Conservation (phyloP, 805 yeast species). For the Priceomyces carsonii region DNA sequence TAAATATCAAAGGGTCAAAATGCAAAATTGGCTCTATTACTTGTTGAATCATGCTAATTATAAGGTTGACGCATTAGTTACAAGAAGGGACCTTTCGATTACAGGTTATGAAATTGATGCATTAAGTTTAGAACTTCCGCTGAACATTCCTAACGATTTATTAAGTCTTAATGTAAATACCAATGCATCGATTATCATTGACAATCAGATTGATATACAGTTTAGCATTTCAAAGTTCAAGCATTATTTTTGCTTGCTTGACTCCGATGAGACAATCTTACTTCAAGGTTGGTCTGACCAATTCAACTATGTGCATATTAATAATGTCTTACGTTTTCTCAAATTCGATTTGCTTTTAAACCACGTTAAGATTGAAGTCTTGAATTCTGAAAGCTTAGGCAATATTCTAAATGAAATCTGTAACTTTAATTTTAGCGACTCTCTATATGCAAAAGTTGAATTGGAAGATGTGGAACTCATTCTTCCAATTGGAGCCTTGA, state of each 20-base stretch:
- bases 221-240: slow-evolving; percentile 8
- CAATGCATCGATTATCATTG: slow-evolving; percentile 4
- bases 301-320: slow-evolving; percentile 6
- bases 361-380: slow-evolving; percentile 11
- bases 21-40: slow-evolving; percentile 28
- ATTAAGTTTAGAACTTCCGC: slow-evolving; percentile 3
- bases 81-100: slow-evolving; percentile 8
- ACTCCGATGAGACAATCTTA: slow-evolving; percentile 3
- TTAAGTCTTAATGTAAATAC: slow-evolving; percentile 2
- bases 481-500: slow-evolving; percentile 8
- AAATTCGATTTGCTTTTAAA: slow-evolving; percentile 8
- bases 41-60: slow-evolving; percentile 13
- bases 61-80: slow-evolving; percentile 15
- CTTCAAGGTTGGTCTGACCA: slow-evolving; percentile 11
- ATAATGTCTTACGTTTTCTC: slow-evolving; percentile 1
- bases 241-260: slow-evolving; percentile 8
- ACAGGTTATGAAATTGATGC: slow-evolving; percentile 1
- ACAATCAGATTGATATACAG: slow-evolving; percentile 1
- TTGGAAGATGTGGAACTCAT: slow-evolving; percentile 13
- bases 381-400: slow-evolving; percentile 15
- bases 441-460: slow-evolving; percentile 12
- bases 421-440: slow-evolving; percentile 5
- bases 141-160: not conserved
- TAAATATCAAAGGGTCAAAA: slow-evolving; percentile 6
- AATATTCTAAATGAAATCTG: slow-evolving; percentile 12